Base-by-base conservation (phyloP, 2,329 filamentous ascomycete genomes). In the Paradendryphiella salina region DNA sequence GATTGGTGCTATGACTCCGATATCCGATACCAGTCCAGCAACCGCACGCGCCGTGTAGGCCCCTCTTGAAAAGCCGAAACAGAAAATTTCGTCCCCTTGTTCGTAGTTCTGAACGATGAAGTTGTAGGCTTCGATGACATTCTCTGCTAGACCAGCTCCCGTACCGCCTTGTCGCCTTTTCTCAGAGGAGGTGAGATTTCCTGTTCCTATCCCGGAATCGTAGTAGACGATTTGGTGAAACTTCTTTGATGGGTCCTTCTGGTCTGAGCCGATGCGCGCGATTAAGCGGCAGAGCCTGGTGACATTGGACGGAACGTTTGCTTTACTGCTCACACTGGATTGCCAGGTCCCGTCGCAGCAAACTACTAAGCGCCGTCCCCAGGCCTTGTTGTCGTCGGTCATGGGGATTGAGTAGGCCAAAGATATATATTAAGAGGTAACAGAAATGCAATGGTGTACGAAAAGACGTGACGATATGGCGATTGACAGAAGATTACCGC, bases 71-170 rank as follows among this genome's bases (percentile, higher is more conserved):
- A 79, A 79, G 0, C 77, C 77, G 18, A 79, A 69, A 28, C 77
- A 68, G 55, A 77, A 79, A 34, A 79, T 77, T 20, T 76, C 75
- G 44, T 79, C 77, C 33, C 79, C 80, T 0, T 72, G 65, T 17
- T 73, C 62, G 44, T 77, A 82, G 57, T 82, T 82, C 28, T 76
- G 71, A 5, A 76, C 74, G 5, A 82, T 70, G 64, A 80, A 82
- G 31, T 75, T 74, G 55, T 82, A 80, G 1, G 73, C 77, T 61
- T 79, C 75, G 13, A 78, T 73, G 4, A 80, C 76, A 41, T 80
- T 78, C 31, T 79, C 76, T 1, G 69, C 67, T 1, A 80, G 66
- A 1, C 78, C 77, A 36, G 73, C 70, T 7, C 75, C 76, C 8
- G 71, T 74, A n/a, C 70, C 71, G 7, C 76, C 76, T 52, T 73